A percentile compares a stretch with the other conserved stretches of the same genome.
Evolutionary conservation across 2,329 filamentous ascomycete species (phyloP).

Genomic region (Xylaria sp.): DNA sequence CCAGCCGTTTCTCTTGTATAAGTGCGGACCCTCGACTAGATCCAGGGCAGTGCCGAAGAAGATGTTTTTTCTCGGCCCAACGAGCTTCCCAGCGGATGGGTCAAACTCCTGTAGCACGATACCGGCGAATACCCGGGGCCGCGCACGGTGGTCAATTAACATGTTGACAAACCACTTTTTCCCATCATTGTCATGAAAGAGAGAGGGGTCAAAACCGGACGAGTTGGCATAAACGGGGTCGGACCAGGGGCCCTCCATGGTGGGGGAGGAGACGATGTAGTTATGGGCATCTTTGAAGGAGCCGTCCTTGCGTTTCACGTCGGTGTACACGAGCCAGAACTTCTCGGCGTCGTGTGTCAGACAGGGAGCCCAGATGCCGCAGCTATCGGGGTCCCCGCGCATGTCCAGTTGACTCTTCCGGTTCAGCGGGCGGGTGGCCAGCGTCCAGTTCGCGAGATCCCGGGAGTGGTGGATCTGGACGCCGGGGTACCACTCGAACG

Average conservation of each 20-base stretch:
- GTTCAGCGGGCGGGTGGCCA: constrained; percentile 53
- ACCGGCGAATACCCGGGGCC: constrained; percentile 57
- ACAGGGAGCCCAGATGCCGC: constrained; percentile 69
- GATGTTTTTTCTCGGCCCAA: constrained; percentile 61
- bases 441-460: constrained; percentile 59
- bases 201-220: constrained; percentile 66
- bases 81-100: constrained; percentile 52
- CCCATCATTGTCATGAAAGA: constrained; percentile 63
- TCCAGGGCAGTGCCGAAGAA: constrained; percentile 60
- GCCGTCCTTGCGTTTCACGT: constrained; percentile 71
- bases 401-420: constrained; percentile 60
- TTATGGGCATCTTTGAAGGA: constrained; percentile 69
- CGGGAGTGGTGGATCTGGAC: constrained; percentile 61
- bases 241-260: constrained; percentile 65
- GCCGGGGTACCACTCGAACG: constrained; percentile 61
- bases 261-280: constrained; percentile 62
- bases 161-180: constrained; percentile 64
- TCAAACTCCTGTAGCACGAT: constrained; percentile 66
- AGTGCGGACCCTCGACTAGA: constrained; percentile 62
- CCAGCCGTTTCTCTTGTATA: constrained; percentile 63
- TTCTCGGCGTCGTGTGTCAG: constrained; percentile 63
- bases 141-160: constrained; percentile 59
- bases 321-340: constrained; percentile 69
- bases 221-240: constrained; percentile 65
- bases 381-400: constrained; percentile 64